Evolutionary conservation across 495 filamentous ascomycete genomes (phyloP).

Genomic region (Xylaria telfairii): DNA sequence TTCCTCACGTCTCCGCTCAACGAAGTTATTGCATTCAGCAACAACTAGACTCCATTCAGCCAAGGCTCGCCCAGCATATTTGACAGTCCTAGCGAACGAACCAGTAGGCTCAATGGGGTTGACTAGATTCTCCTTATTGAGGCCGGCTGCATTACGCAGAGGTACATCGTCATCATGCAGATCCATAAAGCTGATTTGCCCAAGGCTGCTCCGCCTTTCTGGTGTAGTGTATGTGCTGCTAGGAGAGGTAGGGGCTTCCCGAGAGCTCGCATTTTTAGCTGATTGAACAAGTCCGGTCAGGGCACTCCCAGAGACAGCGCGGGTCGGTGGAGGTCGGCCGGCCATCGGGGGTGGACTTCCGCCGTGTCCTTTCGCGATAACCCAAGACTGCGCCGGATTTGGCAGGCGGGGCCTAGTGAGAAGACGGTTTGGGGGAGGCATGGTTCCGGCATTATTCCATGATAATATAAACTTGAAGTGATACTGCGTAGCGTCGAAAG

Average conservation of each 20-base stretch:
- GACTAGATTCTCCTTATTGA: conserved; percentile 38
- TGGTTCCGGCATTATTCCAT: conserved; percentile 36
- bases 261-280: conserved; percentile 49
- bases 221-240: conserved; percentile 27
- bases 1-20: conserved; percentile 83
- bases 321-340: conserved; percentile 50
- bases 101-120: conserved; percentile 47
- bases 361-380: conserved; percentile 50
- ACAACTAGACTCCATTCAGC: conserved; percentile 91
- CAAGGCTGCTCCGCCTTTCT: conserved; percentile 31
- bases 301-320: conserved; percentile 49
- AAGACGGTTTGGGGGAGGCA: conserved; percentile 45
- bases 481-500: conserved; percentile 49
- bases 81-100: conserved; percentile 49
- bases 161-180: conserved; percentile 31
- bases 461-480: conserved; percentile 55
- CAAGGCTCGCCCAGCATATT: conserved; percentile 85
- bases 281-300: conserved; percentile 52
- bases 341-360: conserved; percentile 46
- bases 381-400: conserved; percentile 65
- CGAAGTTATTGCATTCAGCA: conserved; percentile 89
- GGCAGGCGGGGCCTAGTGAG: conserved; percentile 80
- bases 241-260: conserved; percentile 26
- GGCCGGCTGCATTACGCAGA: conserved; percentile 25
- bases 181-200: conserved; percentile 29